Evolutionary conservation across 768 basidiomycete genomes (phyloP).

Genomic region (Trichaptum fuscoviolaceum): DNA sequence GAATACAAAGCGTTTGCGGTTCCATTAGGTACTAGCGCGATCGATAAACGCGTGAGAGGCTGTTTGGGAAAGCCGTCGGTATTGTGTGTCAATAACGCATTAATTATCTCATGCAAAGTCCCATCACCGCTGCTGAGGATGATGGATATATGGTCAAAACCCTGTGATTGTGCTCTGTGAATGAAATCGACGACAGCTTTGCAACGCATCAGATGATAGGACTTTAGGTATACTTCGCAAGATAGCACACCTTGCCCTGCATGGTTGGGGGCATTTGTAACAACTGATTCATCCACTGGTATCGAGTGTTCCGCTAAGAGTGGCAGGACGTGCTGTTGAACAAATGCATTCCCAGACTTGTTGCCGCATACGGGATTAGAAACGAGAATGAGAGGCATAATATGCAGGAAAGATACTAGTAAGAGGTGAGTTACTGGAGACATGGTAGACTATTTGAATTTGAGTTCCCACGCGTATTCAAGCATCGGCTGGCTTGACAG

Average conservation of each 20-base stretch:
- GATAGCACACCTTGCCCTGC: constrained; percentile 35
- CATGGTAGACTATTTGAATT: neutral
- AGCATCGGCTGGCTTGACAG: no score
- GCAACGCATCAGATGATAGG: neutral
- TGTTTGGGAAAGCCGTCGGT: constrained; percentile 9
- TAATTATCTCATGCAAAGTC: constrained; percentile 85
- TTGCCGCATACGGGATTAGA: constrained; percentile 78
- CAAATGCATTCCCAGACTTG: constrained; percentile 47
- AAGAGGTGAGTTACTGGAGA: neutral
- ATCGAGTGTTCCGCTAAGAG: constrained; percentile 42
- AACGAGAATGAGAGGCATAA: constrained; percentile 55
- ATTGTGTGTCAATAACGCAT: constrained; percentile 36
- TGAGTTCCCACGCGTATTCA: neutral
- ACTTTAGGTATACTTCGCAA: neutral
- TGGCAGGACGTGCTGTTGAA: constrained; percentile 59
- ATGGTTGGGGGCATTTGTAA: constrained; percentile 49
- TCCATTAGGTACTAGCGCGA: constrained; percentile 62
- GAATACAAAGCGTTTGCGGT: constrained; percentile 93
- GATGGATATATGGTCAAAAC: constrained; percentile 34
- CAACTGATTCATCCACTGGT: constrained; percentile 34
- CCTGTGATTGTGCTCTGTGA: constrained; percentile 15
- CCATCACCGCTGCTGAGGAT: constrained; percentile 85
- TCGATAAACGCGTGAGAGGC: neutral
- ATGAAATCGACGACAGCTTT: constrained; percentile 37
- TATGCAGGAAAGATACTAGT: neutral